Base-by-base conservation (phyloP, 164 flowering plant genomes). In the Paratinospora sagittata region DNA sequence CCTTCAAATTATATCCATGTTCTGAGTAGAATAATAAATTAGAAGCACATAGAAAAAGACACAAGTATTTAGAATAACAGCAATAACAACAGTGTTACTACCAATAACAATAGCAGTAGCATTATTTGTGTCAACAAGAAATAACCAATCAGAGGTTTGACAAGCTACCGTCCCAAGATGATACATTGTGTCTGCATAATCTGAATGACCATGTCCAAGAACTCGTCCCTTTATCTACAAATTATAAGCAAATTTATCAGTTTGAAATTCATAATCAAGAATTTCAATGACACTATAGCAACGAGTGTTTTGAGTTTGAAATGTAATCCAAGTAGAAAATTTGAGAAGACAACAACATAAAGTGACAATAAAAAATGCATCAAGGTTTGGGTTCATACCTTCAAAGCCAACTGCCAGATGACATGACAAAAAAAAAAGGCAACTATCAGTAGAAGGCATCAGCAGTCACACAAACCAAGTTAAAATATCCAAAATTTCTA, bases 141-240 rank as follows among this genome's bases (percentile, higher is more conserved):
- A 17, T 63, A 58, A 67, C 12, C 33, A 26, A 70, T 1, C n/a
- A n/a, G 64, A 36, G 34, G 68, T 67, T 27, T 23, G 26, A 67
- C 30, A 64, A 55, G 19, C 24, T 86, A 91, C 97, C 82, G 70
- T 86, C 68, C 97, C 98, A 47, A 90, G 97, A 85, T 90, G 97
- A 84, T 82, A 89, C 96, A 95, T 88, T 12, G 98, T 90, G 73
- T 92, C 92, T 66, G 97, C 96, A 85, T 86, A 90, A 63, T 95
- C 97, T 63, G 81, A 1, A 78, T 92, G 85, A 24, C 63, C 80
- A 73, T 79, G 81, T 73, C 98, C 98, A 61, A 92, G 82, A 63
- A 90, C 90, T 76, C 90, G 92, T 58, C 88, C 83, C 79, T 92
- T 90, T 75, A 90, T 88, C 96, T 95, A 81, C 70, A 79, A 49